Base-by-base conservation (phyloP, 1,139 yeast genomes). In the Geotrichum phurueaensis region DNA sequence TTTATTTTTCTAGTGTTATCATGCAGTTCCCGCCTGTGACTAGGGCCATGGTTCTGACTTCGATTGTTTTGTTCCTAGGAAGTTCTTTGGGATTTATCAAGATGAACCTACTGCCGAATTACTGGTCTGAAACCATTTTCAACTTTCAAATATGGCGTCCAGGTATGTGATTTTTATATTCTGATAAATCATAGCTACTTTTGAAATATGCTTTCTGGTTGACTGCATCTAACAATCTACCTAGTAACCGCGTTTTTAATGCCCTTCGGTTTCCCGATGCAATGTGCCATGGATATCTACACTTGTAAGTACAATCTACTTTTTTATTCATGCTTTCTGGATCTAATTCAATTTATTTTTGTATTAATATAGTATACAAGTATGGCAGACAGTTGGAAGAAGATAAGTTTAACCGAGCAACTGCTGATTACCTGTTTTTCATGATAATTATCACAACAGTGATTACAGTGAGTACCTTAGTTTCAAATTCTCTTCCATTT, bases 121-220 rank as follows among this genome's bases (percentile, higher is more conserved):
- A 63, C 60, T 73, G 75, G 76, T 67, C 70, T 15, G 55, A 53
- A 49, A 66, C 71, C 4, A 36, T 70, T 15, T 60, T 58, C 15
- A 64, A 64, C 36, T 54, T 67, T 1, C 73, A 73, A 51, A 23
- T 73, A 56, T 73, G 76, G 76, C 65, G 76, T 36, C 74, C 72
- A 7, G 45, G 74, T 71, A 66, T 29, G 73, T 64, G n/a, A 13
- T 15, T n/a, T 52, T 43, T 10, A 18, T n/a, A 1, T 51, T 6
- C 25, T 29, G 31, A 20, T 48, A 43, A 31, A 33, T 29, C 18
- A 20, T 56, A 13, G 13, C 12, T 22, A 45, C 12, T 43, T n/a
- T n/a, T n/a, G n/a, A n/a, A 6, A 25, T 25, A 25, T 25, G 6
- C 13, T 6, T 20, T 33, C 25, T 22, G 43, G 12, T 25, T 31